These are phyloP conservation scores for Penicillium lividum DNA, from an alignment of 495 filamentous ascomycete genomes.

Conservation along the genomic window DNA sequence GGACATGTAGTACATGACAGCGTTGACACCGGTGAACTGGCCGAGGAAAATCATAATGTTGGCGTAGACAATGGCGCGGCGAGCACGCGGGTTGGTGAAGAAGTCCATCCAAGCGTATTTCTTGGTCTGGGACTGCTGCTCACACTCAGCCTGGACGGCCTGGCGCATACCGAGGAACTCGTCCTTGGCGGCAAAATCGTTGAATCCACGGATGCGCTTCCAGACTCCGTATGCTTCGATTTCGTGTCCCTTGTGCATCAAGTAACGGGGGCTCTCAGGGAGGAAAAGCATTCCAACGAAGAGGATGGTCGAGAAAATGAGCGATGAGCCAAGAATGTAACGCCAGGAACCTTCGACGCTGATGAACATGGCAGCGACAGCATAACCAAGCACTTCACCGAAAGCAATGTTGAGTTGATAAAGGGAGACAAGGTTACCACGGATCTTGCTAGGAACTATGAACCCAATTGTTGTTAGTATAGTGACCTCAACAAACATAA, in stretches of 20 bases:
- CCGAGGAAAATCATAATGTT: conserved; percentile 64
- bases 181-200: conserved; percentile 48
- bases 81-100: conserved; percentile 57
- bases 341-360: conserved; percentile 61
- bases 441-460: conserved; percentile 49
- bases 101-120: conserved; percentile 62
- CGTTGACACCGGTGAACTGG: conserved; percentile 63
- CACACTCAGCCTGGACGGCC: conserved; percentile 49
- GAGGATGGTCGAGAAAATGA: conserved; percentile 65
- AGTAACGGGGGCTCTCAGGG: conserved; percentile 57
- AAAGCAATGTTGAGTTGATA: conserved; percentile 67
- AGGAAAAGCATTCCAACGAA: conserved; percentile 60
- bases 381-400: conserved; percentile 63
- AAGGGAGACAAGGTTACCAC: conserved; percentile 62
- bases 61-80: conserved; percentile 61
- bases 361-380: conserved; percentile 61
- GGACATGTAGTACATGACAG: conserved; percentile 65
- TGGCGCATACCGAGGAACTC: conserved; percentile 65
- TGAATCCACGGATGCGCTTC: conserved; percentile 59
- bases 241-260: conserved; percentile 54
- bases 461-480: conserved; percentile 13
- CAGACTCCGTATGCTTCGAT: conserved; percentile 59
- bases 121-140: conserved; percentile 38
- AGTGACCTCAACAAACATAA: not conserved
- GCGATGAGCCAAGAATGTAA: conserved; percentile 63